A percentile compares a stretch with the other conserved stretches of the same genome.
Evolutionary conservation across 805 yeast genomes (phyloP).

Genomic region (Wickerhamiella siamensis): DNA sequence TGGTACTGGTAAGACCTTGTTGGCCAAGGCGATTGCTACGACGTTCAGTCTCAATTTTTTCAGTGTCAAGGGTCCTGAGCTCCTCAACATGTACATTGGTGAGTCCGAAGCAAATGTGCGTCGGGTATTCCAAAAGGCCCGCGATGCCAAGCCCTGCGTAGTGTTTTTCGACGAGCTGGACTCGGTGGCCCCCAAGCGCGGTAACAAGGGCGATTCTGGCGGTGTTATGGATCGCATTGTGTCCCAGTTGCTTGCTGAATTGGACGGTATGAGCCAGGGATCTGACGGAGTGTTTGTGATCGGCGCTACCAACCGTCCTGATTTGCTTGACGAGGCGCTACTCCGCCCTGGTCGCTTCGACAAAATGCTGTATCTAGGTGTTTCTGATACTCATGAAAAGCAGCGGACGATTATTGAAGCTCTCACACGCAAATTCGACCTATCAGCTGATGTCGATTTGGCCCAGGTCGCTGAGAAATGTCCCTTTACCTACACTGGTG

Average conservation of each 20-base stretch:
- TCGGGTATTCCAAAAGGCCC: conserved; percentile 79
- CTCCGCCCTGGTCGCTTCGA: conserved; percentile 92
- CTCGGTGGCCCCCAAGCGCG: conserved; percentile 96
- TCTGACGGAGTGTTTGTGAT: conserved; percentile 91
- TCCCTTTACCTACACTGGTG: conserved; percentile 90
- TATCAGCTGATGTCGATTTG: conserved; percentile 48
- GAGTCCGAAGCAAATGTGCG: conserved; percentile 97
- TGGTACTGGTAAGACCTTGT: conserved; percentile 90
- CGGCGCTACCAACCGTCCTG: conserved; percentile 98
- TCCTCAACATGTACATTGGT: conserved; percentile 94
- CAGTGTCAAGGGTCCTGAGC: conserved; percentile 94
- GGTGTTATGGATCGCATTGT: conserved; percentile 99
- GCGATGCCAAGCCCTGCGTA: conserved; percentile 96
- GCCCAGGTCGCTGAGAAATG: conserved; percentile 48
- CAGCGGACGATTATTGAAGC: conserved; percentile 80
- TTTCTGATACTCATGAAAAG: conserved; percentile 79
- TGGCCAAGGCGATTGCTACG: conserved; percentile 96
- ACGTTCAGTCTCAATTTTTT: conserved; percentile 88
- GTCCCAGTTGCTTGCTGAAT: conserved; percentile 83
- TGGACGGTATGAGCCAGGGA: conserved; percentile 82
- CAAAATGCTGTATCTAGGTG: conserved; percentile 85
- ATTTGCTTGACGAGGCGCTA: conserved; percentile 83
- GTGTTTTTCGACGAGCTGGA: conserved; percentile 95
- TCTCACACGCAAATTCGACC: conserved; percentile 56
- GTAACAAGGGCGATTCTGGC: conserved; percentile 97